Percentiles rank a stretch among this genome's conserved stretches.
Evolutionary conservation across 208 protist genomes (phyloP).

Genomic region (Vickermania spadyakhi): DNA sequence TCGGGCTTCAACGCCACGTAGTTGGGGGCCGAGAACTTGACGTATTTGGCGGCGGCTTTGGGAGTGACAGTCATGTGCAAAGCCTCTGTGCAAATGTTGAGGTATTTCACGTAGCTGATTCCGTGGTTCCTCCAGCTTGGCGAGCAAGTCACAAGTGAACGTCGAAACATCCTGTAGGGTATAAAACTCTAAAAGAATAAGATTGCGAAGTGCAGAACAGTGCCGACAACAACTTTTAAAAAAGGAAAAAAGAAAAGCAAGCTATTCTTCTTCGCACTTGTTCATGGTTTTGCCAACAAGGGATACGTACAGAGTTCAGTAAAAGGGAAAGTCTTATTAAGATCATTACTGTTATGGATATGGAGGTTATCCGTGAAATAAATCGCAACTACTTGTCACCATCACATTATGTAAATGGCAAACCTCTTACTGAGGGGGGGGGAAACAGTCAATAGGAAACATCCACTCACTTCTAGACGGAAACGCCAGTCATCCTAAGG

Average conservation of each 20-base stretch:
- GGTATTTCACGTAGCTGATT: slow-evolving; percentile 88
- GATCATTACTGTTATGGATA: slow-evolving; percentile 3
- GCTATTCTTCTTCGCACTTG: neutral
- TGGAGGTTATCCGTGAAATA: too few relatives aligned
- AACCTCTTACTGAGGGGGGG: too few relatives aligned
- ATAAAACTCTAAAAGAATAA: too few relatives aligned
- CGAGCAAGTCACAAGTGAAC: slow-evolving; percentile 24
- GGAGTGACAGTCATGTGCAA: slow-evolving; percentile 75
- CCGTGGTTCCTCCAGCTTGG: slow-evolving; percentile 80
- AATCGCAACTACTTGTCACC: too few relatives aligned
- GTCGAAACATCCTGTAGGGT: slow-evolving; percentile 80
- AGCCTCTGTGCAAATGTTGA: slow-evolving; percentile 82
- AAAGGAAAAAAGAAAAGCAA: neutral
- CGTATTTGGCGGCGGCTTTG: slow-evolving; percentile 50
- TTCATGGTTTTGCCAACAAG: neutral
- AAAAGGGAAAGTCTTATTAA: neutral
- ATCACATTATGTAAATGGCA: too few relatives aligned
- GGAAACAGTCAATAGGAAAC: too few relatives aligned
- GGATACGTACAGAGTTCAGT: neutral
- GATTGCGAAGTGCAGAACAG: neutral
- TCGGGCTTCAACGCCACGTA: slow-evolving; percentile 59
- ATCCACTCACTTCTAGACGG: too few relatives aligned
- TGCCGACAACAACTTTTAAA: neutral
- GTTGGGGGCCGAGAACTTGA: slow-evolving; percentile 57
- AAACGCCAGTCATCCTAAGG: too few relatives aligned